These are phyloP conservation scores for Schizophyllum amplum DNA, from an alignment of 1,284 basidiomycete species.

Conservation along the genomic window DNA sequence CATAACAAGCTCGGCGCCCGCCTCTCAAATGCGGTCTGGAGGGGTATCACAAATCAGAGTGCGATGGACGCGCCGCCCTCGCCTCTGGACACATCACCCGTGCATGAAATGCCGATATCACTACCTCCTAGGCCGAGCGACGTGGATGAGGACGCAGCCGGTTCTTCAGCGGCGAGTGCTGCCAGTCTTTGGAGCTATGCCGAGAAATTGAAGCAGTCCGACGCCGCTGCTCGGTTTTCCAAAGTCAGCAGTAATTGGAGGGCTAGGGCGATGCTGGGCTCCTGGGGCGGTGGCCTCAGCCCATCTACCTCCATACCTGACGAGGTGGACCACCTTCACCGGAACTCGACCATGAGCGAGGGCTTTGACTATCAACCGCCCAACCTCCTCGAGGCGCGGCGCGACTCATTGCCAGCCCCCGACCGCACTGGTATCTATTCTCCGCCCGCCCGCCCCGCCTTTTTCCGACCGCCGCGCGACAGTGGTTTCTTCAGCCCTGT, in stretches of 20 bases:
- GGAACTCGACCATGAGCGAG: not conserved
- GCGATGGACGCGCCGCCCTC: constrained; percentile 58
- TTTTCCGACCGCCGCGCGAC: constrained; percentile 51
- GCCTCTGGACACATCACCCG: constrained; percentile 27
- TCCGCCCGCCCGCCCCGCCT: constrained; percentile 48
- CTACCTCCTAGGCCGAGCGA: not conserved
- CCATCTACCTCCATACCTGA: not conserved
- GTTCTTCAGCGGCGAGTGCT: constrained; percentile 8
- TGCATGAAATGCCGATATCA: not conserved
- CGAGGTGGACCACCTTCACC: not conserved
- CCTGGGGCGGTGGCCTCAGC: constrained; percentile 29
- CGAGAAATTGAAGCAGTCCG: constrained; percentile 63
- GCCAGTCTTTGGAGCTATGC: constrained; percentile 58
- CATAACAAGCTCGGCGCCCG: constrained; percentile 16
- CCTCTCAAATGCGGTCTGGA: constrained; percentile 56
- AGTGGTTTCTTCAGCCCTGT: constrained; percentile 29
- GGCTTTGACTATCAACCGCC: not conserved
- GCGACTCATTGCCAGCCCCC: constrained; percentile 35
- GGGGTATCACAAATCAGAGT: constrained; percentile 66
- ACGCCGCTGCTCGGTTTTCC: constrained; percentile 56
- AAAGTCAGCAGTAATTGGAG: constrained; percentile 71
- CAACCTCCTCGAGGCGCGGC: constrained; percentile 11
- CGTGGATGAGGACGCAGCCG: not conserved
- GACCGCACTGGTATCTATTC: constrained; percentile 35
- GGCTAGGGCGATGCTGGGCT: constrained; percentile 44